A percentile compares a stretch with the other conserved stretches of the same genome.
Evolutionary conservation across 2,329 filamentous ascomycete species (phyloP).

Genomic region (Cryphonectria naterciae): DNA sequence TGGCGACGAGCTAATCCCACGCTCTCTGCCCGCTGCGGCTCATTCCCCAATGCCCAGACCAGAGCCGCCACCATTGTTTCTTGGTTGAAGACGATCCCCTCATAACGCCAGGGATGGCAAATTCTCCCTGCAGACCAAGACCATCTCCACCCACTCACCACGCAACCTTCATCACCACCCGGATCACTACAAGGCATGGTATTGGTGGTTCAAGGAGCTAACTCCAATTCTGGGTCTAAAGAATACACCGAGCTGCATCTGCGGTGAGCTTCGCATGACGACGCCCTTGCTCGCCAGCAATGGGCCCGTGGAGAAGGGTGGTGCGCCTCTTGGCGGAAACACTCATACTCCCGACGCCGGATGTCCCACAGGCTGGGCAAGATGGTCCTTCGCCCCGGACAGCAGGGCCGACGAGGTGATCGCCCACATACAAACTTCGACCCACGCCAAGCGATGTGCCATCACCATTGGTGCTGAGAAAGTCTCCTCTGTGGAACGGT

Average conservation of each 20-base stretch:
- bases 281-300: constrained; percentile 22
- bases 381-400: constrained; percentile 42
- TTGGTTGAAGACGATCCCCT: constrained; percentile 31
- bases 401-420: constrained; percentile 40
- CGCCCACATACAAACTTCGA: constrained; percentile 43
- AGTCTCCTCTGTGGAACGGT: constrained; percentile 44
- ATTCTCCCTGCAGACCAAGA: constrained; percentile 41
- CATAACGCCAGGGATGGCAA: constrained; percentile 37
- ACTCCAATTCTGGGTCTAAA: constrained; percentile 38
- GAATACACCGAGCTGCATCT: neutral
- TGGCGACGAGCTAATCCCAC: constrained; percentile 12
- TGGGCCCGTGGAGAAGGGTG: neutral
- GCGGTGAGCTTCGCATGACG: neutral
- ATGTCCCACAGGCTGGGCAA: constrained; percentile 27
- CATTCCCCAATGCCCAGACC: constrained; percentile 34
- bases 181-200: constrained; percentile 42
- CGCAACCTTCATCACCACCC: constrained; percentile 40
- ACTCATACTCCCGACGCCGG: neutral
- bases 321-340: neutral
- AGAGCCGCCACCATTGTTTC: constrained; percentile 36
- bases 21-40: constrained; percentile 8
- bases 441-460: constrained; percentile 51
- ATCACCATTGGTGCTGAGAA: constrained; percentile 47
- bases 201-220: constrained; percentile 47
- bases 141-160: constrained; percentile 33